These are phyloP conservation scores for Geranium rotundifolium DNA, from an alignment of 345 rosid genomes.

Conservation along the genomic window DNA sequence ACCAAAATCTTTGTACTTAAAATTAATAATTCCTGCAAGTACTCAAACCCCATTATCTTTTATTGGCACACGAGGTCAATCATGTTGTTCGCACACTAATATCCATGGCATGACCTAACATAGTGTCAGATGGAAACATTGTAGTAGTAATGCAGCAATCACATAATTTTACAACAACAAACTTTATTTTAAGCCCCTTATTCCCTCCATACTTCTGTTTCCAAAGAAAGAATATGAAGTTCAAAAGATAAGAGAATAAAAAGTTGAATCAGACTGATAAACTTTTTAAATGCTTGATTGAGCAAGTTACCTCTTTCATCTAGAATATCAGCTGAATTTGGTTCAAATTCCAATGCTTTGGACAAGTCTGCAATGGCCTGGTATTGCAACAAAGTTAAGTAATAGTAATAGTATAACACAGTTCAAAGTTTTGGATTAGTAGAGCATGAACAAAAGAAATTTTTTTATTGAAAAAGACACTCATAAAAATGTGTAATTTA, in stretches of 20 bases:
- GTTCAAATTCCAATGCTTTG: slow-evolving; percentile 82
- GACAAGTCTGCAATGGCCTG: slow-evolving; percentile 93
- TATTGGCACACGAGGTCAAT: background rate
- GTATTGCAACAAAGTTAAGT: slow-evolving; percentile 14
- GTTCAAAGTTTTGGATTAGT: background rate
- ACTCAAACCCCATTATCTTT: slow-evolving; percentile 10
- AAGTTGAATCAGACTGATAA: background rate
- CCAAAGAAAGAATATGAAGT: background rate
- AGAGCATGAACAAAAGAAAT: background rate
- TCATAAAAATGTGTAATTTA: background rate
- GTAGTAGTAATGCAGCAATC: background rate
- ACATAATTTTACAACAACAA: background rate
- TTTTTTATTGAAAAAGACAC: background rate
- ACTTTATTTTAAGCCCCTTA: background rate
- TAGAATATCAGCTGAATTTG: slow-evolving; percentile 71
- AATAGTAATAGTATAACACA: background rate
- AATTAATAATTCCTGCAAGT: slow-evolving; percentile 79
- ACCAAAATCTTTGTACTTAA: slow-evolving; percentile 79
- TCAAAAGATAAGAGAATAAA: background rate
- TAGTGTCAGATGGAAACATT: background rate
- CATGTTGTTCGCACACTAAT: background rate
- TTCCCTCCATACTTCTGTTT: background rate
- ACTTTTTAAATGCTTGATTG: background rate
- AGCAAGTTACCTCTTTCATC: slow-evolving; percentile 79
- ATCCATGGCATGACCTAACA: background rate